Base-by-base conservation (phyloP, 306 rosid genomes). In the Albizia julibrissin region DNA sequence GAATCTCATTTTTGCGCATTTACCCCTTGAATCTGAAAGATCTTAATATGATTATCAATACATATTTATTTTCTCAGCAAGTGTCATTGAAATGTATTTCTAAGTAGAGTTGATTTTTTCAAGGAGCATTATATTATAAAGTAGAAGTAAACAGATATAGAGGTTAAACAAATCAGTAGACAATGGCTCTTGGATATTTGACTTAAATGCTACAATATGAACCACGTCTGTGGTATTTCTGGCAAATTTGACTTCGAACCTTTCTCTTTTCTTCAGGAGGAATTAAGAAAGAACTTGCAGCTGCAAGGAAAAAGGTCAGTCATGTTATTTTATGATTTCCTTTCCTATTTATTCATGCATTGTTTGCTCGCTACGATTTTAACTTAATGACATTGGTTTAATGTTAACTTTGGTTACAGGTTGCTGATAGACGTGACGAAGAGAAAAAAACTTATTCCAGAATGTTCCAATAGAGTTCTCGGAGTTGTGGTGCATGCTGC, bases 391-490 rank as follows among this genome's bases (percentile, higher is more conserved):
- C 21, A 52, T 67, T 9, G 69, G 27, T 68, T 76, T 75, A 46
- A 58, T 44, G 65, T 6, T 58, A 52, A 76, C 49, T 14, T 15
- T 69, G 72, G 66, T 44, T 70, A 62, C 79, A 83, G 82, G 46
- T 83, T 77, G 82, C 79, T 71, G 86, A 77, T 70, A 71, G 79
- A 62, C 86, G 19, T 72, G 74, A 78, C 49, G 79, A 46, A 58
- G 86, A 83, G 65, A 83, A 77, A n/a, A 83, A 71, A 40, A 72
- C 86, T 39, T 83, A 83, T 21, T 77, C 82, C 54, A 83, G 74
- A 78, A 77, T 83, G 86, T 83, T 83, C 87, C 74, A 84, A 21
- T 86, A 88, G 91, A 61, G 78, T 69, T 69, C 77, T 13, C n/a
- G 49, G 68, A 44, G 77, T 73, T 16, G 68, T 27, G 85, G 64